Evolutionary conservation across 345 rosid genomes (phyloP).

Genomic region (Populus davidiana): DNA sequence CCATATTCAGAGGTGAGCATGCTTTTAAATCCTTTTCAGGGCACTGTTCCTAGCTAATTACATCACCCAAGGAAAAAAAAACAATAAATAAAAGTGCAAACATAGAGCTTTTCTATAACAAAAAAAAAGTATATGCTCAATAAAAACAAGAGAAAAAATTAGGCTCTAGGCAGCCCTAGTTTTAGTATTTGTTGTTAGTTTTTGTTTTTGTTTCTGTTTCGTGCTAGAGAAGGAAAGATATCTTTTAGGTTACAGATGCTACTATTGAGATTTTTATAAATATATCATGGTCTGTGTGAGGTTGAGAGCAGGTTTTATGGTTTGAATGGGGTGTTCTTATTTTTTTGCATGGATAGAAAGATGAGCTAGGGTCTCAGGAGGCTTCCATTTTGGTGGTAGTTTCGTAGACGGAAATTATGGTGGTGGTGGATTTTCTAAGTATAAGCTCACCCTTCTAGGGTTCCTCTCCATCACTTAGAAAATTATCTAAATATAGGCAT

Average conservation of each 20-base stretch:
- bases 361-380: conserved; percentile 7
- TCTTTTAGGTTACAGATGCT: neutral
- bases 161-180: neutral
- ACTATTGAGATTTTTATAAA: neutral
- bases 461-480: too few relatives aligned
- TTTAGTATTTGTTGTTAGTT: neutral
- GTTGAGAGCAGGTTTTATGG: neutral
- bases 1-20: conserved; percentile 21
- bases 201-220: neutral
- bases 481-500: too few relatives aligned
- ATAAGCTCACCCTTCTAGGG: too few relatives aligned
- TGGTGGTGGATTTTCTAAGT: neutral
- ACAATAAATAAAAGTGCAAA: neutral
- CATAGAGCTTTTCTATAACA: neutral
- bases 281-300: neutral
- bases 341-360: neutral
- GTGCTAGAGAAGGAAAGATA: neutral
- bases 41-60: conserved; percentile 1
- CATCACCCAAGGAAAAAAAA: neutral
- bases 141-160: neutral
- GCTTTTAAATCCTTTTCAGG: conserved; percentile 20
- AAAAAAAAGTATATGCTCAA: neutral
- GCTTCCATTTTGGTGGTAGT: neutral
- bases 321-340: neutral
- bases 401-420: neutral